Evolutionary conservation across 345 rosid species (phyloP).

Genomic region (Erodium maritimum): DNA sequence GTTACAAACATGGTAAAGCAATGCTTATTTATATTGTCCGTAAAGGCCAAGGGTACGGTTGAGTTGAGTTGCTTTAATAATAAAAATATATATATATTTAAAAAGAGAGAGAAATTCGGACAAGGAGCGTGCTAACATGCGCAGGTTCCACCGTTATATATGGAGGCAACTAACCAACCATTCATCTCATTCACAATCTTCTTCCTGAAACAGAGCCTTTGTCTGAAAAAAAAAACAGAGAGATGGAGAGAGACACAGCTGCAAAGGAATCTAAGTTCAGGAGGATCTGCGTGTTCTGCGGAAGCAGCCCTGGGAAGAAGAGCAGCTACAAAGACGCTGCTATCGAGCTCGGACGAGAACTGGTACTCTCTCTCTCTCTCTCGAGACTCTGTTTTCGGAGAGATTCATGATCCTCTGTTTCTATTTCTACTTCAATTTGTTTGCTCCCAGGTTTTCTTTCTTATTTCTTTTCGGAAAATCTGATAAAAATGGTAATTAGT

Average conservation of each 20-base stretch:
- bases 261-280: conserved; percentile 22
- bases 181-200: background rate
- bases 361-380: conserved; percentile 18
- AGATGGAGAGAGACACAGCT: conserved; percentile 17
- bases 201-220: background rate
- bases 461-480: background rate
- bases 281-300: conserved; percentile 43
- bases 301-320: conserved; percentile 41
- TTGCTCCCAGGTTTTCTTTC: background rate
- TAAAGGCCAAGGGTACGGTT: too few relatives aligned
- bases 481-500: background rate
- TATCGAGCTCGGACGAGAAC: conserved; percentile 33
- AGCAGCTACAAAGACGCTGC: conserved; percentile 38
- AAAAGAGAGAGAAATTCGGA: background rate
- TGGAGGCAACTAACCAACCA: background rate
- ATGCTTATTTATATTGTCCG: too few relatives aligned
- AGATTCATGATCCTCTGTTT: background rate
- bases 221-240: conserved; percentile 1
- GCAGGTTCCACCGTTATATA: conserved; percentile 19
- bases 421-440: background rate
- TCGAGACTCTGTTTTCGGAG: background rate
- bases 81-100: too few relatives aligned
- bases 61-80: too few relatives aligned
- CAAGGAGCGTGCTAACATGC: conserved; percentile 11
- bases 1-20: too few relatives aligned